phyloP scores from a whole-genome alignment of 441 rosid genomes.

The Aquilaria agallochum region DNA sequence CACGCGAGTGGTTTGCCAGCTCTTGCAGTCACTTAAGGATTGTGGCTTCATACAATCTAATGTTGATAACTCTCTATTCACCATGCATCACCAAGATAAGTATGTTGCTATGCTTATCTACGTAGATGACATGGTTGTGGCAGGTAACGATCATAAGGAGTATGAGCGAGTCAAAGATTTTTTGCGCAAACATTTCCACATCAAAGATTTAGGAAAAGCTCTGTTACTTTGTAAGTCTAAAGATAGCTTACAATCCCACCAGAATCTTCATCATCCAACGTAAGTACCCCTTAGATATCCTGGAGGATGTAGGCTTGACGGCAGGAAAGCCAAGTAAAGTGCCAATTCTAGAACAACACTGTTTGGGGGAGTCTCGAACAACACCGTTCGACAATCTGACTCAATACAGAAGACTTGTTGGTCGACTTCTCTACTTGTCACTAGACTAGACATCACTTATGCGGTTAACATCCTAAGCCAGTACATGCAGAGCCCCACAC shows the following conservation, averaged over 20 bases:
- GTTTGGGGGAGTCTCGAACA: too few species aligned
- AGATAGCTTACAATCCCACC: too few species aligned
- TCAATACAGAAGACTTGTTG: background rate
- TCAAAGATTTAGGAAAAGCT: too few species aligned
- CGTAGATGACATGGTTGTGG: background rate
- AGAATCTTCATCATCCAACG: background rate
- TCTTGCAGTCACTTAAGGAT: too few species aligned
- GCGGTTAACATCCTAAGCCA: background rate
- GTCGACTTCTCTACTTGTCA: background rate
- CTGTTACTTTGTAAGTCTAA: too few species aligned
- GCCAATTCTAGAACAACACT: too few species aligned
- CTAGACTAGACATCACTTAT: background rate
- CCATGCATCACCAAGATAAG: background rate
- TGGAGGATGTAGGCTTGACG: background rate
- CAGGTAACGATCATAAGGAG: background rate
- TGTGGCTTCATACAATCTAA: too few species aligned
- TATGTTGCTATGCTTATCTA: background rate
- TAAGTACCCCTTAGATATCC: background rate
- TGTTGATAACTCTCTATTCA: background rate
- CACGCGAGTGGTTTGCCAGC: background rate
- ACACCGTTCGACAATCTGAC: too few species aligned
- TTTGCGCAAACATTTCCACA: too few species aligned
- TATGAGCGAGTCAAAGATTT: background rate
- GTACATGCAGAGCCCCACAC: background rate
- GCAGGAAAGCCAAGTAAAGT: too few species aligned